Evolutionary conservation across 768 basidiomycete species (phyloP), one percentile per base, ranked within the genome.

Genomic region (Pholiota microspora): DNA sequence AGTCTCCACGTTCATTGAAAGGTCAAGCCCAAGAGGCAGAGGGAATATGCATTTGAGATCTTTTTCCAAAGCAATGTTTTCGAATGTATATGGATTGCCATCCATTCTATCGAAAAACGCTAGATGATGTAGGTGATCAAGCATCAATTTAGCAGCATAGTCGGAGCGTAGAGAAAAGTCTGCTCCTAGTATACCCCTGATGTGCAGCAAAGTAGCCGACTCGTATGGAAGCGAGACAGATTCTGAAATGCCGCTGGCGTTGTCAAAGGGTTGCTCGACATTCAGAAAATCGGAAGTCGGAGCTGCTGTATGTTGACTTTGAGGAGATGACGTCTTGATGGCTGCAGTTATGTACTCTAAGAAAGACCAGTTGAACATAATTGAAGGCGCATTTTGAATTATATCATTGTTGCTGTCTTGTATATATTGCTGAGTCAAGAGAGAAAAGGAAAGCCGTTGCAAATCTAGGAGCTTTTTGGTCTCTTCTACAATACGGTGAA

Each of bases 1-100:
- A 0, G 77, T 81, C 62, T 92, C 90, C 6, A 93, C 88, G 44
- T 85, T 83, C 15, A 77, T 75, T 1, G 89, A 87, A 10, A 85
- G 69, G 59, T 93, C 91, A 36, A 92, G 76, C 0, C 85, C 81
- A 8, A 88, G 67, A 0, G 91, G 89, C 16, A 92, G 67, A 1
- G 84, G 85, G 60, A 92, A 92, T 7, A 70, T 71, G 60, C 84
- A 88, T 49, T 71, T 66, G 28, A 73, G 59, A 18, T 72, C 62
- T 23, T 72, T 70, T 35, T 72, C 67, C 10, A 49, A 45, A 27
- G 66, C 62, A 12, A 58, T 36, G 15, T 71, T 59, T n/a, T 67
- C 67, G 35, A 76, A 69, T 59, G 80, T 74, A 31, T 79, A 71
- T 10, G 54, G 57, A 13, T 59, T 38, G 5, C 60, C 59, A 54